Evolutionary conservation across 2,329 filamentous ascomycete species (phyloP), one percentile per base, ranked within the genome.

Genomic region (Aureobasidium vineae): DNA sequence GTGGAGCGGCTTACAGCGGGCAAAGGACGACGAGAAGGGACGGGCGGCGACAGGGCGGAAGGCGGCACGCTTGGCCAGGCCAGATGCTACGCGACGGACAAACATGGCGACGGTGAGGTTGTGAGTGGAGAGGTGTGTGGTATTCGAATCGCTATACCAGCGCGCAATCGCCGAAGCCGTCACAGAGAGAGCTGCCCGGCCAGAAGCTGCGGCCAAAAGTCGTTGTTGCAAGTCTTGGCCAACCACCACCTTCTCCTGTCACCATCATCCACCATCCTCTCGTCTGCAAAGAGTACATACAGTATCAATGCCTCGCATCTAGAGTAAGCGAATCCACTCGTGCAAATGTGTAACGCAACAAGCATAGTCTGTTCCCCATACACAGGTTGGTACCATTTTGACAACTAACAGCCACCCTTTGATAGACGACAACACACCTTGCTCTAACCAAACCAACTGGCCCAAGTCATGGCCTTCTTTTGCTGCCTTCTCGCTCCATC

Each of bases 71-170:
- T 79, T 77, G 68, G 77, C 77, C 70, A 81, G 77, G 72, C 79
- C 78, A 67, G 82, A 75, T 68, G 79, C 80, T 69, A 81, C 81
- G 75, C 81, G 80, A 72, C 82, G 80, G 75, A 83, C 77, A 73
- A 83, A 78, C 77, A 80, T 80, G 72, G 73, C 73, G 73, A 68
- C 69, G 67, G 73, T 53, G 64, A 50, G 50, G 43, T 49, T 23
- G 54, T 52, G 40, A 21, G 41, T 59, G 64, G 52, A 56, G 52
- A 16, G 36, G 33, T 21, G 13, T 41, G 36, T 5, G 40, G 43
- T 26, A 11, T 16, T 16, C 52, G 23, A 23, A 8, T 38, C 36
- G 21, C 7, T 56, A 41, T 56, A 56, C 53, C 53, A 56, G 33
- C 31, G 53, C 53, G 19, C 53, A 56, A 28, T 56, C 53, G 53